Conservation (phyloP, 1,284 basidiomycete species). For the Stereum hirsutum region DNA sequence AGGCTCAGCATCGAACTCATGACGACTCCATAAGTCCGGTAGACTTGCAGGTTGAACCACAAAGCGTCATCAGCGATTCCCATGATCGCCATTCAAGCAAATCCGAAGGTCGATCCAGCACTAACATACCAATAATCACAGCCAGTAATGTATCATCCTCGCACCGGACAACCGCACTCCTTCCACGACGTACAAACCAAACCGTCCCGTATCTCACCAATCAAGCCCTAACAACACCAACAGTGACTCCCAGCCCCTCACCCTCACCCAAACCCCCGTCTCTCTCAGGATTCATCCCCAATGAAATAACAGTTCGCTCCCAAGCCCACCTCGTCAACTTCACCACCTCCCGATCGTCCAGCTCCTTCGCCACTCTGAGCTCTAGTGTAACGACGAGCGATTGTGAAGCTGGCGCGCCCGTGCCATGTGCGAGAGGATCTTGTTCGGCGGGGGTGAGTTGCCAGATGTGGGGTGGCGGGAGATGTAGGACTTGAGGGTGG, state of each 20-base stretch:
- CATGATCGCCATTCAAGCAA: too few species aligned
- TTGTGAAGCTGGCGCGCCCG: too few species aligned
- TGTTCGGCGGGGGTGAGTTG: conserved; percentile 52
- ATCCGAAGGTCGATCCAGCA: too few species aligned
- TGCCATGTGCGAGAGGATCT: conserved; percentile 16
- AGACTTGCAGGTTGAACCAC: too few species aligned
- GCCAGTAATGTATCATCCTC: too few species aligned
- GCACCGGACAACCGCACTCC: too few species aligned
- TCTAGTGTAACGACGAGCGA: conserved; percentile 74
- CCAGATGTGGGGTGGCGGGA: conserved; percentile 82
- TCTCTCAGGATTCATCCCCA: conserved; percentile 15
- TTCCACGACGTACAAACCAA: too few species aligned
- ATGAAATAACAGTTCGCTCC: conserved; percentile 28
- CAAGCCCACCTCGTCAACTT: conserved; percentile 59
- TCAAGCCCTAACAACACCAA: conserved; percentile 41
- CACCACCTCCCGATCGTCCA: conserved; percentile 68
- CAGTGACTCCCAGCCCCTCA: conserved; percentile 34
- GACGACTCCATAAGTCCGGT: too few species aligned
- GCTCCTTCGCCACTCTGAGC: conserved; percentile 62
- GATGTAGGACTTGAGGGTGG: conserved; percentile 69
- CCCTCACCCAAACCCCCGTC: conserved; percentile 26
- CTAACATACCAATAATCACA: background rate
- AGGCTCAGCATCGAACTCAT: too few species aligned
- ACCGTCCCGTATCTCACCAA: too few species aligned
- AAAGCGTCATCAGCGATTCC: too few species aligned